Evolutionary conservation across 106 monocot species (phyloP), one percentile per base, ranked within the genome.

Genomic region (Allium cepa): DNA sequence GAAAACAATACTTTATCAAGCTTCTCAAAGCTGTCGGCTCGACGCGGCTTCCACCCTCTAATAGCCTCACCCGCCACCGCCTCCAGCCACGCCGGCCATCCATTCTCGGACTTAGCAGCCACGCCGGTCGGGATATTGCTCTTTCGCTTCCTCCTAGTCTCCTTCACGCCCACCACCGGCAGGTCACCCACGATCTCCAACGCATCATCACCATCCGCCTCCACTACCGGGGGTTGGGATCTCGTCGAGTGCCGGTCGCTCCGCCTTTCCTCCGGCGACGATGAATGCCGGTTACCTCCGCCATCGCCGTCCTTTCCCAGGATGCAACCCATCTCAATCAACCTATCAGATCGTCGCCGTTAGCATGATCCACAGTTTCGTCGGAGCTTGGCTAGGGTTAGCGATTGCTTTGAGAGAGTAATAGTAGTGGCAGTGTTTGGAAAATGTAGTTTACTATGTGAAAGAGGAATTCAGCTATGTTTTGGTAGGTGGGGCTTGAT

Each of bases 31-130:
- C 60, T 46, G 51, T 88, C 84, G 0, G 88, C 88, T 2, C 88
- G 78, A 49, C 88, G 84, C 11, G 88, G 88, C 9, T 71, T 82
- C 84, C 84, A 84, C 8, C 88, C 88, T 22, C 79, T 81, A 68
- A 88, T 88, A 60, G 84, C 88, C 73, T 88, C 88, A 3, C 88
- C 88, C 36, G 88, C 88, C 28, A 88, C 84, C 49, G 78, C 84
- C 22, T 81, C 75, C 48, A 88, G 88, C 88, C 88, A 88, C 18
- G 81, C 70, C 4, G 88, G 88, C 88, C 88, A 88, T 8, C 88
- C 88, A 36, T 36, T 36, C 36, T 36, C 36, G 36, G 36, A 1
- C 36, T 36, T 5, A 1, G 84, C 81, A 17, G 84, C 84, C 28
- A 84, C 84, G 10, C 67, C 67, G 80, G 81, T 65, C 62, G 79